These are phyloP conservation scores for Claviceps capensis DNA, from an alignment of 2,329 filamentous ascomycete species.

Conservation along the genomic window DNA sequence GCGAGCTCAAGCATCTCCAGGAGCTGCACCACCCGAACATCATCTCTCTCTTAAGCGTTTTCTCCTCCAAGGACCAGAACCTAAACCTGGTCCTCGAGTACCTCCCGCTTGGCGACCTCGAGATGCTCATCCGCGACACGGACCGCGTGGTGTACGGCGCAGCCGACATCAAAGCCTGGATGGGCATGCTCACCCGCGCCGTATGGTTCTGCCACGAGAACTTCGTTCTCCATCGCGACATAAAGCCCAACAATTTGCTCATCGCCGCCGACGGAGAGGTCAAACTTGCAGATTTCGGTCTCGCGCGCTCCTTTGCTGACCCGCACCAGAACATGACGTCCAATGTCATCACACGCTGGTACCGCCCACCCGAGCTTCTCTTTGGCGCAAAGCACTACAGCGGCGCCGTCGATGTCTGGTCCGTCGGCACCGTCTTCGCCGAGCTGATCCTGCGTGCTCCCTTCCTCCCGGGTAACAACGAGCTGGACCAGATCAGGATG, in stretches of 20 bases:
- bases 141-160: conserved; percentile 66
- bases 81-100: conserved; percentile 92
- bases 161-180: conserved; percentile 95
- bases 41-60: conserved; percentile 82
- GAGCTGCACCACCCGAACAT: conserved; percentile 93
- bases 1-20: conserved; percentile 89
- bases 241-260: conserved; percentile 96
- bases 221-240: conserved; percentile 88
- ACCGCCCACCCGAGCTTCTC: conserved; percentile 84
- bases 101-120: conserved; percentile 83
- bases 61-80: conserved; percentile 92
- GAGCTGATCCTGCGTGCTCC: conserved; percentile 75
- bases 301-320: conserved; percentile 80
- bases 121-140: conserved; percentile 83
- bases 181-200: conserved; percentile 87
- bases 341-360: conserved; percentile 95
- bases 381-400: conserved; percentile 84
- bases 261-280: conserved; percentile 87
- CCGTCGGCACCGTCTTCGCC: conserved; percentile 81
- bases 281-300: conserved; percentile 94
- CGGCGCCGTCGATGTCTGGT: conserved; percentile 89
- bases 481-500: conserved; percentile 73
- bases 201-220: conserved; percentile 97
- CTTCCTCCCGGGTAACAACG: conserved; percentile 71
- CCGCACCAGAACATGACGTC: conserved; percentile 81